A percentile compares a stretch with the other conserved stretches of the same genome.
These are phyloP conservation scores for Xylariaceae sp. DNA, from an alignment of 2,329 filamentous ascomycete species.

Conservation along the genomic window DNA sequence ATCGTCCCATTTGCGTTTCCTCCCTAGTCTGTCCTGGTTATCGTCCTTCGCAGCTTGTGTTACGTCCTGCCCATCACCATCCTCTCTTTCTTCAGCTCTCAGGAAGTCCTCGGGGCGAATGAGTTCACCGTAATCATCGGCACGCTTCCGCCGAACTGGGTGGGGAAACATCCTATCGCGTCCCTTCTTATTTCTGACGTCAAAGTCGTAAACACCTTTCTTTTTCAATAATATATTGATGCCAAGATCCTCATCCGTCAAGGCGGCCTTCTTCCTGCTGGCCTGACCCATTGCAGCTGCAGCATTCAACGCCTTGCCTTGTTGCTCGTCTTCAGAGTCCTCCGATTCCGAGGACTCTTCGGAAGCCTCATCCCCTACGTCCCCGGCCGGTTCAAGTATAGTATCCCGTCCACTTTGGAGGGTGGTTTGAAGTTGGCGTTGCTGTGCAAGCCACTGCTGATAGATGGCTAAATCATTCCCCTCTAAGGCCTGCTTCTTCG, in stretches of 20 bases:
- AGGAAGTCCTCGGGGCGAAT: conserved; percentile 94
- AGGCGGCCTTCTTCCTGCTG: conserved; percentile 79
- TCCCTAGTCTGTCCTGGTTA: conserved; percentile 70
- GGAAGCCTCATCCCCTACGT: conserved; percentile 80
- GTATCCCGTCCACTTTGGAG: conserved; percentile 70
- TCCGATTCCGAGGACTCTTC: conserved; percentile 86
- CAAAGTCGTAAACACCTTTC: conserved; percentile 90
- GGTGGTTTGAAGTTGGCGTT: conserved; percentile 83
- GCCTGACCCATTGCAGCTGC: conserved; percentile 83
- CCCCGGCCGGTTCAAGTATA: conserved; percentile 69
- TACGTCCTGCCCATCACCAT: conserved; percentile 66
- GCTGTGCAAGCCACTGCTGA: conserved; percentile 88
- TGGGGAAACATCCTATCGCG: conserved; percentile 92
- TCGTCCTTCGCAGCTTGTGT: conserved; percentile 52
- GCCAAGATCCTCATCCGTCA: conserved; percentile 88
- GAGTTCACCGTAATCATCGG: conserved; percentile 90
- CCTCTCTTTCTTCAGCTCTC: conserved; percentile 86
- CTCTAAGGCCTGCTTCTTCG: conserved; percentile 67
- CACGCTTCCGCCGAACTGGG: conserved; percentile 74
- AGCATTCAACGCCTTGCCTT: conserved; percentile 88
- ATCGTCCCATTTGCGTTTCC: conserved; percentile 94
- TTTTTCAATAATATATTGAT: conserved; percentile 88
- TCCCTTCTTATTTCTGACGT: conserved; percentile 88
- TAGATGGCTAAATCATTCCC: conserved; percentile 79
- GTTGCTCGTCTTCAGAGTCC: conserved; percentile 85